A percentile compares a stretch with the other conserved stretches of the same genome.
phyloP scores from a whole-genome alignment of 257 asterid genomes.

The Craterostigma plantagineum region DNA sequence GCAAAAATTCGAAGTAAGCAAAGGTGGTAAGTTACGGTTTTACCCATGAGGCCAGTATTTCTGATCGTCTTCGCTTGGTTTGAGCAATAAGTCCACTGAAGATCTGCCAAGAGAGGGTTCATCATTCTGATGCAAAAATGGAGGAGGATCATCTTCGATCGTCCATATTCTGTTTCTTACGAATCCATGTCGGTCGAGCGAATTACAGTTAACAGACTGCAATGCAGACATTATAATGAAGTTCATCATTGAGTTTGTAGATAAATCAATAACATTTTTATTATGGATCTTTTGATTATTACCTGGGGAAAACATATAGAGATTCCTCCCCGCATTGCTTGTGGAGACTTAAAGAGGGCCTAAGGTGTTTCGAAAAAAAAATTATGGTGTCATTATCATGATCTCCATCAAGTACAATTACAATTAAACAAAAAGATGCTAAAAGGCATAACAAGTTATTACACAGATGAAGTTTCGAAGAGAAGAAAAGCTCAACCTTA shows the following conservation, averaged over 20 bases:
- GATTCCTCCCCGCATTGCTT: slow-evolving; percentile 87
- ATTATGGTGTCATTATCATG: no score
- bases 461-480: not conserved
- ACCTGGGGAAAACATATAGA: slow-evolving; percentile 90
- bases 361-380: slow-evolving; percentile 5
- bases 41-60: slow-evolving; percentile 90
- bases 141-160: slow-evolving; percentile 70
- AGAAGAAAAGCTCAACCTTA: slow-evolving; percentile 38
- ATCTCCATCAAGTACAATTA: no score
- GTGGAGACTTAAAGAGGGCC: slow-evolving; percentile 80
- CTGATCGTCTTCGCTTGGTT: slow-evolving; percentile 71
- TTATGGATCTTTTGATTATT: no score
- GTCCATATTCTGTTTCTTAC: slow-evolving; percentile 73
- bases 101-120: slow-evolving; percentile 51
- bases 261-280: not conserved
- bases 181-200: slow-evolving; percentile 73
- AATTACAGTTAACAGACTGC: slow-evolving; percentile 57
- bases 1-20: no score
- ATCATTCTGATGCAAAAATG: slow-evolving; percentile 19
- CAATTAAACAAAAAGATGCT: no score
- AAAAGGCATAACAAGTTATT: no score
- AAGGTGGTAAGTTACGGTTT: no score
- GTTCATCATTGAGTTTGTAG: not conserved
- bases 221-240: not conserved
- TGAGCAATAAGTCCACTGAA: slow-evolving; percentile 62